These are phyloP conservation scores for Capronia americana DNA, from an alignment of 2,329 filamentous ascomycete genomes.

Conservation along the genomic window DNA sequence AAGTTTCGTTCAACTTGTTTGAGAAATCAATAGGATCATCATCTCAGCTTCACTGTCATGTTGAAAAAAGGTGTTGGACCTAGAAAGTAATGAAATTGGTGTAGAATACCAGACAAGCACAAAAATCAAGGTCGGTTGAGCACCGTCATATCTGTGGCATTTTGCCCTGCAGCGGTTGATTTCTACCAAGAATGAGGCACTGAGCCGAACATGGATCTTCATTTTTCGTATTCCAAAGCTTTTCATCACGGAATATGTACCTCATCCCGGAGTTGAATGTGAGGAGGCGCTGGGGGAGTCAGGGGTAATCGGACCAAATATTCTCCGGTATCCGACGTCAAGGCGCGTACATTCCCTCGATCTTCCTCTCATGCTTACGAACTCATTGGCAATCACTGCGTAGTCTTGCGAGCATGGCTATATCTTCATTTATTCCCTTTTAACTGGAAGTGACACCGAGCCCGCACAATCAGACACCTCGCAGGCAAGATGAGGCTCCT, in stretches of 20 bases:
- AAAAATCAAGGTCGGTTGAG: background rate
- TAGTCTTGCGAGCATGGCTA: background rate
- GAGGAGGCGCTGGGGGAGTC: background rate
- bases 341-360: background rate
- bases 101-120: too few species aligned
- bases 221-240: background rate
- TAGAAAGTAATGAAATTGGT: too few species aligned
- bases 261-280: background rate
- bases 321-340: background rate
- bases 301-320: background rate
- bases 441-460: background rate
- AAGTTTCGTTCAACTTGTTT: too few species aligned
- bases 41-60: too few species aligned
- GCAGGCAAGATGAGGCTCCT: constrained; percentile 20
- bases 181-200: background rate
- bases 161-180: background rate
- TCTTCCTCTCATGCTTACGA: constrained; percentile 4
- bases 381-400: constrained; percentile 4
- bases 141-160: background rate
- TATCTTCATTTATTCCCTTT: background rate
- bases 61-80: too few species aligned
- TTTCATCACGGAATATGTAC: background rate
- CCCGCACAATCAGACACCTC: background rate
- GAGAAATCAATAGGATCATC: too few species aligned
- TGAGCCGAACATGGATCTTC: background rate